Base-by-base conservation (phyloP, 148 eudicot genomes). In the Pouteria glomerata region DNA sequence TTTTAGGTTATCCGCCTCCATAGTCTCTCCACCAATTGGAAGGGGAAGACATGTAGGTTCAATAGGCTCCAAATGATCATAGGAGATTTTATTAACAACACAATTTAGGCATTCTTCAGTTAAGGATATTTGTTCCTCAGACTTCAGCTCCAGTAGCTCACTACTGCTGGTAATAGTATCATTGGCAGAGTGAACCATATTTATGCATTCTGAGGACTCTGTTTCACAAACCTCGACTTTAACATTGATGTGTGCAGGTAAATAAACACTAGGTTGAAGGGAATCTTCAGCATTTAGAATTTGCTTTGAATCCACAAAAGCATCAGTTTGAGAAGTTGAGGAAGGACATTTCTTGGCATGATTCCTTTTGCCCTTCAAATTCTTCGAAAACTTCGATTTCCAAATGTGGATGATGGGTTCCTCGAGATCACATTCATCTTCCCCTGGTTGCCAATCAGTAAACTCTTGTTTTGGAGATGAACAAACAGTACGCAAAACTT, bases 381-480 rank as follows among this genome's bases (percentile, higher is more conserved):
- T 82, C 66, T 79, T 82, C 18, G 80, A 65, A 73, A 71, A 56
- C 84, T 80, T 87, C 35, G 74, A 71, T 73, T 82, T 91, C 90
- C 69, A 88, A n/a, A n/a, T n/a, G 70, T 77, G 79, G 62, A 73
- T 74, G 56, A 91, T 85, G 65, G 97, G 78, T 82, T 82, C 89
- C 65, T 65, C 63, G 59, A 89, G 80, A 78, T 88, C 89, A 77
- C 70, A 57, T 19, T 81, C 88, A 77, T 88, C 88, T 72, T 76
- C 88, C 16, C 79, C 84, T 58, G 51, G 59, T 14, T 62, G 64
- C 56, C 63, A 50, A 31, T 80, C 80, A 64, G 21, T 18, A 48
- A n/a, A 57, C 30, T 85, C 85, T 73, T 74, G 73, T 77, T 85
- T 77, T 29, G 81, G 79, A 27, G 58, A 57, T 63, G 51, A 29